Base-by-base conservation (phyloP, 495 filamentous ascomycete species). In the Poronia punctata region DNA sequence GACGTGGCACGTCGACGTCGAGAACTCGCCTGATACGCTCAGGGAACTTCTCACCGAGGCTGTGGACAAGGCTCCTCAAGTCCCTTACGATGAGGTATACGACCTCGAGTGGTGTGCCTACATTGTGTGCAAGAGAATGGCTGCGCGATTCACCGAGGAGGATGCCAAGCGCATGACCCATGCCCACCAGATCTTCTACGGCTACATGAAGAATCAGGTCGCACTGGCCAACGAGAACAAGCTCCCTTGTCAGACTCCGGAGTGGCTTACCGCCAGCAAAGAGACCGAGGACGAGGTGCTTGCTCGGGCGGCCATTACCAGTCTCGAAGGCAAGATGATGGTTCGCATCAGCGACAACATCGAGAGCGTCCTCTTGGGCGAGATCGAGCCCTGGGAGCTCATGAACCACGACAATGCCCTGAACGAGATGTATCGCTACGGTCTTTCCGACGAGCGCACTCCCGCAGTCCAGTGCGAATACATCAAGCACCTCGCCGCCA, bases 351-450 rank as follows among this genome's bases (percentile, higher is more conserved):
- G 66, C 3, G 53, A 68, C 19, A 59, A 57, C 29, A 48, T 75
- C 3, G 32, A 56, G 3, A 36, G 44, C 21, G 46, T 68, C 12
- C 38, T 76, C 7, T 54, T 65, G 0, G 62, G 65, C 2, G 53
- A 70, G n/a, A 51, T 47, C 8, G 56, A 54, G 5, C 52, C 66
- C 5, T 55, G 71, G 21, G 69, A 74, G 26, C 49, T 59, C 24
- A 59, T 74, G 53, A 62, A 53, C 31, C 35, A 57, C 1, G 64
- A 72, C 22, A 53, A 67, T 30, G 43, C 67, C 28, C 53, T 78
- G 0, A 52, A 58, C 16, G 43, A 58, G 10, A 66, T 68, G 34
- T 71, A 75, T 36, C 41, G 52, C 3, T 46, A 64, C 11, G 57
- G 37, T 10, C 37, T 65, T 28, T 60, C 62, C 24, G 61, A 56